Evolutionary conservation across 495 filamentous ascomycete genomes (phyloP), one percentile per base, ranked within the genome.

Genomic region (Aspergillus kassunensis): DNA sequence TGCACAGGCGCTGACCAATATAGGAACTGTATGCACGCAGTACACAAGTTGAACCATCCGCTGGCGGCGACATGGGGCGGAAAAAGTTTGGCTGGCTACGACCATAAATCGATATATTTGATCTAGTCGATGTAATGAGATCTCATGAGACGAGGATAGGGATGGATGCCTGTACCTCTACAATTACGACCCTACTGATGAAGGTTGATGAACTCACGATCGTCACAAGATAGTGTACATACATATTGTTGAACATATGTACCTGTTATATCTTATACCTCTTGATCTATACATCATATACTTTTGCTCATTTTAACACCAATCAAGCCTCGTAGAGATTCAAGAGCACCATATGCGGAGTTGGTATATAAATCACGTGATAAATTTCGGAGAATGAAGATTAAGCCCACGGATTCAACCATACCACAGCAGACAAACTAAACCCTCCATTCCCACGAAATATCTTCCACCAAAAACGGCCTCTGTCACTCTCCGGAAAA

Each of bases 11-110:
- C 54, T 71, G 43, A 67, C 55, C 5, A 16, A 42, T 23, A 7
- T 51, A 76, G 73, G 73, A 74, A 44, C 55, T 74, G 44, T 76
- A 71, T 60, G 63, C 69, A 27, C 71, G 73, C 50, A 76, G 73
- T 49, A 60, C 70, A 57, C 69, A 72, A 39, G 59, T 76, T 46
- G 73, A 76, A 62, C 73, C 71, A 24, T 68, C 71, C 25, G 67
- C 65, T 19, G 67, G 71, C 48, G 62, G 63, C 39, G 70, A 74
- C 41, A 43, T 59, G n/a, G 60, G 59, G 35, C 70, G 69, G 10
- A 74, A 56, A 51, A 74, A 71, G 55, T 76, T 74, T 36, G 71
- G 69, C 53, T 76, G 72, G 72, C 53, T 76, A 55, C 72, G 70
- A 25, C 60, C 66, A 5, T 70, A 64, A 49, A 53, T 24, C 16